Evolutionary conservation across 2,329 filamentous ascomycete species (phyloP).

Genomic region (Sphaerostilbella broomeana): DNA sequence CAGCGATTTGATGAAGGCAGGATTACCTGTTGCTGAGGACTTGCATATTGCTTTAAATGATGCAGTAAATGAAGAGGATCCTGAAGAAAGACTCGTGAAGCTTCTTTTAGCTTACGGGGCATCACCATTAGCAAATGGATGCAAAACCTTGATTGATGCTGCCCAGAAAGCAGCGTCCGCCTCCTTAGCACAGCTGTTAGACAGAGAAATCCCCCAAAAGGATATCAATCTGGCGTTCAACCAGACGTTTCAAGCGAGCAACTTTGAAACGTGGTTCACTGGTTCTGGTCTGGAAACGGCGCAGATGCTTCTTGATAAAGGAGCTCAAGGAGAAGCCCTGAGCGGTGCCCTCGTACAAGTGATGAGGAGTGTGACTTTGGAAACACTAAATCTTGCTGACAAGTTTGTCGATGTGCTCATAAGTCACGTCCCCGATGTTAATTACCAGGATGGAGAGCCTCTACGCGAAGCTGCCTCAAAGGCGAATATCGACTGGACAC

Average conservation of each 20-base stretch:
- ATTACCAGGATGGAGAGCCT: slow-evolving; percentile 47
- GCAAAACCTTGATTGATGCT: slow-evolving; percentile 47
- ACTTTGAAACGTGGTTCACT: slow-evolving; percentile 40
- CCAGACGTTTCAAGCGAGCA: slow-evolving; percentile 37
- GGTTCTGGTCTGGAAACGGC: slow-evolving; percentile 41
- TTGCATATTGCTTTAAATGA: slow-evolving; percentile 45
- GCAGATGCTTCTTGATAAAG: slow-evolving; percentile 42
- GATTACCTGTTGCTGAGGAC: slow-evolving; percentile 41
- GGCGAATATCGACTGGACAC: slow-evolving; percentile 44
- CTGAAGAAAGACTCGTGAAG: slow-evolving; percentile 40
- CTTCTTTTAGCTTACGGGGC: slow-evolving; percentile 46
- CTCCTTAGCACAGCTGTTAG: slow-evolving; percentile 37
- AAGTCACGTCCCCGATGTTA: slow-evolving; percentile 38
- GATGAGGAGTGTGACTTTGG: slow-evolving; percentile 36
- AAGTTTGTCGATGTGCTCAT: slow-evolving; percentile 38
- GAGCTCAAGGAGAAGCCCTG: slow-evolving; percentile 40
- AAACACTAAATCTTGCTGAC: slow-evolving; percentile 34
- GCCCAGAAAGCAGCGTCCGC: slow-evolving; percentile 33
- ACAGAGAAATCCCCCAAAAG: slow-evolving; percentile 32
- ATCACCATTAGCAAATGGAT: slow-evolving; percentile 44
- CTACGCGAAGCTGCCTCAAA: slow-evolving; percentile 47
- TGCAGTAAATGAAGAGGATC: slow-evolving; percentile 47
- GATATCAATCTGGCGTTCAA: slow-evolving; percentile 41
- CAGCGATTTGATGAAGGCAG: slow-evolving; percentile 45
- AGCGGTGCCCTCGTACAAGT: slow-evolving; percentile 39